Evolutionary conservation across 2,329 filamentous ascomycete genomes (phyloP), one percentile per base, ranked within the genome.

Genomic region (Penicillium hordei): DNA sequence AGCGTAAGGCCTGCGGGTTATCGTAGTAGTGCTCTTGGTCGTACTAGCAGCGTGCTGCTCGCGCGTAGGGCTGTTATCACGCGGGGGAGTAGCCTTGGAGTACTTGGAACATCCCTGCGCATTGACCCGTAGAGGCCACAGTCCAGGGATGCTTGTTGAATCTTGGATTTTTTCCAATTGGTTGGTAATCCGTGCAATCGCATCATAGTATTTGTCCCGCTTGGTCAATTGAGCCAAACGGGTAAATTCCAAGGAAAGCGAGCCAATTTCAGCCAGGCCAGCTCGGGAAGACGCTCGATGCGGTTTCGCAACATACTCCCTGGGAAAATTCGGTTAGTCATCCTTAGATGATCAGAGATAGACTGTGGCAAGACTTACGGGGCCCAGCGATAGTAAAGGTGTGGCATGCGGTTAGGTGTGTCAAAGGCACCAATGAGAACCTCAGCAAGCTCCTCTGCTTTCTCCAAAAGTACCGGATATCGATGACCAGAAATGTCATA

Each of bases 371-470:
- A 40, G 21, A 76, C 78, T 72, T 68, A 83, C 63, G 88, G 89
- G 66, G 85, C 83, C 90, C 89, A 96, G 61, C 82, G 79, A 75
- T 93, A 95, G 74, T 88, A 92, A 5, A 91, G 82, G 6, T 91
- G 77, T 3, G 93, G 93, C 90, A 97, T 95, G 65, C 91, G 86
- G 73, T 97, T 97, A 0, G 93, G 93, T 0, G 93, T 97, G 74
- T 96, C 91, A 68, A 96, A 96, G 4, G 89, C 84, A 52, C 88
- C 86, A 78, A 93, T 91, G 33, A 96, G 78, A 59, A 96, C 83
- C 67, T 93, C 89, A 39, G 86, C 91, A 27, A 94, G 83, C 74
- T 93, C 88, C 36, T 88, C 81, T 1, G 91, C 90, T 75, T 95
- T 94, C 53, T 87, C 84, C 33, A 95, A 80, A 12, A 96, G 80